Conservation (phyloP, 768 basidiomycete species). For the Rhodosporidiobolus sp. region DNA sequence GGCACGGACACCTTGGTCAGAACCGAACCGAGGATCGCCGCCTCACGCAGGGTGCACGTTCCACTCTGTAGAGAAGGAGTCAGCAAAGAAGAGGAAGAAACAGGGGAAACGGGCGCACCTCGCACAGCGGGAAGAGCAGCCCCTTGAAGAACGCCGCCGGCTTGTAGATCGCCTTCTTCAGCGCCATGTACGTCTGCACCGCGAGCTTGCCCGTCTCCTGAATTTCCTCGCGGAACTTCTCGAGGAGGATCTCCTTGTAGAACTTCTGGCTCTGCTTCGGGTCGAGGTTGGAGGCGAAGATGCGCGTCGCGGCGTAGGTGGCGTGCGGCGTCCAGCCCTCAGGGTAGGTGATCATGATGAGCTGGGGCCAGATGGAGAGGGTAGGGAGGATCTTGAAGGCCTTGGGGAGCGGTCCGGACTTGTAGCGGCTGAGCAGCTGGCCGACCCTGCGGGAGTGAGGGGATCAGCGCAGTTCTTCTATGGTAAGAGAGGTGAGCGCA, state of each 20-base stretch:
- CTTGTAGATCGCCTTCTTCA: conserved; percentile 90
- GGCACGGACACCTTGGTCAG: conserved; percentile 87
- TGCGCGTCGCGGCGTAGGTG: conserved; percentile 85
- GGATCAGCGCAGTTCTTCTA: not conserved
- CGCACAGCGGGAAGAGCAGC: conserved; percentile 88
- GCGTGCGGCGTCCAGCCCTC: conserved; percentile 95
- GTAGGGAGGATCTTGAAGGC: conserved; percentile 97
- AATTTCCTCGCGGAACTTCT: conserved; percentile 86
- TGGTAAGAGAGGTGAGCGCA: conserved; percentile 50
- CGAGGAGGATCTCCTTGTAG: conserved; percentile 83
- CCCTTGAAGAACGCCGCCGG: conserved; percentile 99
- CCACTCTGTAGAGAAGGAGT: conserved; percentile 55
- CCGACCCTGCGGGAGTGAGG: conserved; percentile 64
- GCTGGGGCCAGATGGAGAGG: conserved; percentile 90
- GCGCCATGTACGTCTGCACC: conserved; percentile 87
- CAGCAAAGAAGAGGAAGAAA: too few species aligned
- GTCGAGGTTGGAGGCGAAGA: conserved; percentile 95
- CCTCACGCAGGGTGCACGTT: conserved; percentile 82
- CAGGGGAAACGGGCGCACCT: conserved; percentile 57
- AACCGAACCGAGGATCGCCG: conserved; percentile 87
- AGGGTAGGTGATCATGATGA: conserved; percentile 86
- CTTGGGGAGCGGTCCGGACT: conserved; percentile 90
- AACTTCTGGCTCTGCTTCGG: conserved; percentile 89
- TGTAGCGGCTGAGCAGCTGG: conserved; percentile 77
- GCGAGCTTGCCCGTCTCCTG: conserved; percentile 72